Percentiles rank a stretch among this genome's conserved stretches.
Conservation (phyloP, 768 basidiomycete genomes). For the Panaeolus cyanescens region DNA sequence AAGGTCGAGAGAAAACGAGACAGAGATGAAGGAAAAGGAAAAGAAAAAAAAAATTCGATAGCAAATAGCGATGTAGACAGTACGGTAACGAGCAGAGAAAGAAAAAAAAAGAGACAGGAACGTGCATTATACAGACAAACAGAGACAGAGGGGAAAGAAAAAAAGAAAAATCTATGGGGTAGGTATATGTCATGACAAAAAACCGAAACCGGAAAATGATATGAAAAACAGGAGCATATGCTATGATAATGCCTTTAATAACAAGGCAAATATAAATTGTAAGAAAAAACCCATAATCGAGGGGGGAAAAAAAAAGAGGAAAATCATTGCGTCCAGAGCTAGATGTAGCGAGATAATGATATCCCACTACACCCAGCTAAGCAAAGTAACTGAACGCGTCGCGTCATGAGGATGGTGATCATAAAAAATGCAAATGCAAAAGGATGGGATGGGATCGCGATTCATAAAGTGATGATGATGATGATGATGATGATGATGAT, state of each 20-base stretch:
- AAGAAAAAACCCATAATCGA: constrained; percentile 1
- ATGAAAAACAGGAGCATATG: constrained; percentile 1
- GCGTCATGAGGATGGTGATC: neutral
- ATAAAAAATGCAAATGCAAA: too few relatives aligned
- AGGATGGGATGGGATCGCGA: too few relatives aligned
- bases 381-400: neutral
- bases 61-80: too few relatives aligned
- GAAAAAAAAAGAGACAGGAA: too few relatives aligned
- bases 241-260: too few relatives aligned
- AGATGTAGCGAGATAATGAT: constrained; percentile 5
- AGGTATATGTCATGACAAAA: neutral
- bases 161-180: constrained; percentile 8
- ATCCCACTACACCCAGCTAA: constrained; percentile 2
- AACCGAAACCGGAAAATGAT: neutral
- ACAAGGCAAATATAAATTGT: neutral
- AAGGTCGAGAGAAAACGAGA: too few relatives aligned
- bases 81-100: too few relatives aligned
- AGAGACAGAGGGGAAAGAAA: constrained; percentile 1
- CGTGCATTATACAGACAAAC: constrained; percentile 42
- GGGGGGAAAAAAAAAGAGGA: neutral
- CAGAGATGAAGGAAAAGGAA: too few relatives aligned
- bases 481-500: too few relatives aligned
- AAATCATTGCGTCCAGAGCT: neutral
- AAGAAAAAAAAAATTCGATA: too few relatives aligned
- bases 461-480: too few relatives aligned